Percentiles rank a stretch among this genome's conserved stretches.
Conservation (phyloP, 768 basidiomycete genomes). For the Cystofilobasidium ferigula region DNA sequence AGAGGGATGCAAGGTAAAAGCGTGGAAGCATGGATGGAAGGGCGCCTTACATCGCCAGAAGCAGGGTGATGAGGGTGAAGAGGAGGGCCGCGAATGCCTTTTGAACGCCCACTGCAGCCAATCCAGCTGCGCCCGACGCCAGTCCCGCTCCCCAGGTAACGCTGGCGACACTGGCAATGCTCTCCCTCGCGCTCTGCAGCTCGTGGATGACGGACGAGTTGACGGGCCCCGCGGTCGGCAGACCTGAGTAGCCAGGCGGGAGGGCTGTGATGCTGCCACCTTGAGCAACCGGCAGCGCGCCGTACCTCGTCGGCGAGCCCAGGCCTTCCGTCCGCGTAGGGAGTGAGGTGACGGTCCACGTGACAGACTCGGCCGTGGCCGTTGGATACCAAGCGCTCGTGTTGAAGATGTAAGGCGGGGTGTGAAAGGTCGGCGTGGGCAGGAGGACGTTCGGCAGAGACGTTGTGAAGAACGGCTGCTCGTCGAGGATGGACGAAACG, state of each 20-base stretch:
- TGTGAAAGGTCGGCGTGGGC: conserved; percentile 10
- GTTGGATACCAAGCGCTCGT: conserved; percentile 2
- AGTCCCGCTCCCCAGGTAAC: background rate
- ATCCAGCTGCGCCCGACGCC: background rate
- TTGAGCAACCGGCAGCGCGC: background rate
- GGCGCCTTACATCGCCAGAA: no score
- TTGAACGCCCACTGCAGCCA: no score
- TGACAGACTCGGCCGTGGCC: background rate
- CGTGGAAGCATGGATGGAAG: no score
- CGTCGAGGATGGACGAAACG: conserved; percentile 9
- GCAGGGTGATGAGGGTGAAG: no score
- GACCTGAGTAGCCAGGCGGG: background rate
- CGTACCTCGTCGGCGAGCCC: background rate
- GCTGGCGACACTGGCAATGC: conserved; percentile 4
- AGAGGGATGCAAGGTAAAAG: no score
- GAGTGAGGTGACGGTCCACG: background rate
- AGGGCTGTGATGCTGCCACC: background rate
- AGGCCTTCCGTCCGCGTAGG: background rate
- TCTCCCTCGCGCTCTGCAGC: background rate
- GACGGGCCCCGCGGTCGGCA: conserved; percentile 1
- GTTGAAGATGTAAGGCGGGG: conserved; percentile 20
- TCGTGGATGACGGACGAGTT: background rate
- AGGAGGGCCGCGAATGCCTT: no score
- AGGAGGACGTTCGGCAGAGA: conserved; percentile 14
- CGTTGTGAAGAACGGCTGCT: background rate